Evolutionary conservation across 2,329 filamentous ascomycete genomes (phyloP).

Genomic region (Dendrostoma leiphaemia): DNA sequence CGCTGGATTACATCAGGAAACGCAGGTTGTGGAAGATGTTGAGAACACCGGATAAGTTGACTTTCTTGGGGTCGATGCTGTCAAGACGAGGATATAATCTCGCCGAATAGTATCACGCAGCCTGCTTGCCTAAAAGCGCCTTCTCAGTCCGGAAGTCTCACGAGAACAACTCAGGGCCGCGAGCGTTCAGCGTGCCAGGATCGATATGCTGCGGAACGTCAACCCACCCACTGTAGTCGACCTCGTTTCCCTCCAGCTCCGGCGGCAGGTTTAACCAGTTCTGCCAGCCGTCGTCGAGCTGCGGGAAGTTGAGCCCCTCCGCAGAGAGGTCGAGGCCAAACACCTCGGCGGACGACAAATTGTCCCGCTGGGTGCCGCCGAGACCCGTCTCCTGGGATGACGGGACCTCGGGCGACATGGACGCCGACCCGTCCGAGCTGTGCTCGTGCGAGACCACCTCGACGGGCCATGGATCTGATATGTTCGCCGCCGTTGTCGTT

Average conservation of each 20-base stretch:
- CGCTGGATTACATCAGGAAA: too few species aligned
- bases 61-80: too few species aligned
- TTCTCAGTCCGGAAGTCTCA: too few species aligned
- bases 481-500: background rate
- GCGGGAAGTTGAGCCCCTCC: conserved; percentile 7
- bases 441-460: background rate
- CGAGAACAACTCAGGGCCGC: background rate
- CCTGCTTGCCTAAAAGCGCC: too few species aligned
- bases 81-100: too few species aligned
- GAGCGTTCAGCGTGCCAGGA: background rate
- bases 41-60: too few species aligned
- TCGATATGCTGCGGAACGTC: background rate
- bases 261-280: conserved; percentile 5
- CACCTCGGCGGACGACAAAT: background rate
- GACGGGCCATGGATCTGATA: background rate
- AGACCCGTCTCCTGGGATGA: background rate
- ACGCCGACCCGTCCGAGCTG: background rate
- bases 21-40: too few species aligned
- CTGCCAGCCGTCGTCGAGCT: conserved; percentile 7
- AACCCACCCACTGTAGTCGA: background rate
- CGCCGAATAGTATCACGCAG: too few species aligned
- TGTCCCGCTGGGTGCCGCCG: background rate
- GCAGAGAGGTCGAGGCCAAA: background rate
- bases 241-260: background rate
- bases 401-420: background rate